These are phyloP conservation scores for Microthyrium microscopicum DNA, from an alignment of 2,329 filamentous ascomycete genomes.

Conservation along the genomic window DNA sequence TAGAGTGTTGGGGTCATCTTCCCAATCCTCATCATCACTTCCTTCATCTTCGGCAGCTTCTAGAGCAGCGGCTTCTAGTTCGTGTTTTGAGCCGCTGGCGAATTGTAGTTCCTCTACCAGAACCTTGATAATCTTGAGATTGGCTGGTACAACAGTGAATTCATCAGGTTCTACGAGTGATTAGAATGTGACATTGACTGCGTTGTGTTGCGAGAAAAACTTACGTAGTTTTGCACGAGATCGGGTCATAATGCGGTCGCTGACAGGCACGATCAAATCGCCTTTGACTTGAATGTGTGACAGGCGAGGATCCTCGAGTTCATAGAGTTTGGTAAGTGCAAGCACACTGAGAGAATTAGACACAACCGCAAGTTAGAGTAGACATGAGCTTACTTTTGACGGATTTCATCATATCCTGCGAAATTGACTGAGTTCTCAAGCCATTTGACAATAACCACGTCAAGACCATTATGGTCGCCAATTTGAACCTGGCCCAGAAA, in stretches of 20 bases:
- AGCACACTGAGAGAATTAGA: constrained; percentile 49
- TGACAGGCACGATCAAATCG: constrained; percentile 68
- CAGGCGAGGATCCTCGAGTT: constrained; percentile 66
- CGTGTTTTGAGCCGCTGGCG: constrained; percentile 16
- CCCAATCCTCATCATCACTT: constrained; percentile 49
- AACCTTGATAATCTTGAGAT: constrained; percentile 91
- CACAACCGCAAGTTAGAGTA: not conserved
- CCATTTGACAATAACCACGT: constrained; percentile 87
- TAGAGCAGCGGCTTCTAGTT: constrained; percentile 1
- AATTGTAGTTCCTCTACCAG: constrained; percentile 67
- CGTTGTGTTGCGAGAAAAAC: constrained; percentile 13
- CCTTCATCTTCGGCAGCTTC: constrained; percentile 48
- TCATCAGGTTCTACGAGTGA: constrained; percentile 55
- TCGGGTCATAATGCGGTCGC: constrained; percentile 66
- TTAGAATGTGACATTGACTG: constrained; percentile 13
- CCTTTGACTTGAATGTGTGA: constrained; percentile 73
- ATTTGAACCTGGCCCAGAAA: constrained; percentile 80
- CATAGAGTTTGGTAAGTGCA: constrained; percentile 80
- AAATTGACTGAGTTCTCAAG: constrained; percentile 94
- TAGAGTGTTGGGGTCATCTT: constrained; percentile 62
- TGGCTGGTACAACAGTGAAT: constrained; percentile 73
- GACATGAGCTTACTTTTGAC: constrained; percentile 60
- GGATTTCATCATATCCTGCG: constrained; percentile 94
- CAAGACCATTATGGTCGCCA: constrained; percentile 61
- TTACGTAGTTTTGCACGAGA: constrained; percentile 72